Evolutionary conservation across 805 yeast genomes (phyloP).

Genomic region (Monosporozyma unispora): DNA sequence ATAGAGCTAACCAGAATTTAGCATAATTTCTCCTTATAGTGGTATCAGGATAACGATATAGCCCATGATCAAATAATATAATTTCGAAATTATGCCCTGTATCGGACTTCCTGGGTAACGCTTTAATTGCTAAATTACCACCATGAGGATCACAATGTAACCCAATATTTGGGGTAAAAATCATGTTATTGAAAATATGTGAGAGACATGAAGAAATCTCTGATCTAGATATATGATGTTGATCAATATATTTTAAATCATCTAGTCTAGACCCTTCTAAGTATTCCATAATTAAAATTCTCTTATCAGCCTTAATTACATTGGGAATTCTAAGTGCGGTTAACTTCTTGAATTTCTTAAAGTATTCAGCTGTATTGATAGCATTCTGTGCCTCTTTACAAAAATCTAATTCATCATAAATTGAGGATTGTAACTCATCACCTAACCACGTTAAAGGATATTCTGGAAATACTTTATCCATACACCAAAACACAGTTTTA

Average conservation of each 20-base stretch:
- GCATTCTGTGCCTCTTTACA: slow-evolving; percentile 81
- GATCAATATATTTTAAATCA: slow-evolving; percentile 53
- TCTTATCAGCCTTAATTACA: slow-evolving; percentile 51
- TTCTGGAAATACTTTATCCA: slow-evolving; percentile 80
- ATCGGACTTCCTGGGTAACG: slow-evolving; percentile 8
- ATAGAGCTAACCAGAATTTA: slow-evolving; percentile 81
- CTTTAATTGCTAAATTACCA: slow-evolving; percentile 82
- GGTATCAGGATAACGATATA: slow-evolving; percentile 76
- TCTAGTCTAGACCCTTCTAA: slow-evolving; percentile 78
- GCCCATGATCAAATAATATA: slow-evolving; percentile 87
- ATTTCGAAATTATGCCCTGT: slow-evolving; percentile 77
- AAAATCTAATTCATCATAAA: slow-evolving; percentile 86
- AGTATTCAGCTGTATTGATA: slow-evolving; percentile 55
- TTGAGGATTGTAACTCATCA: slow-evolving; percentile 80
- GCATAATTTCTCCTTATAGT: slow-evolving; percentile 76
- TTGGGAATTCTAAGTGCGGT: slow-evolving; percentile 80
- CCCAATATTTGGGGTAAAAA: slow-evolving; percentile 84
- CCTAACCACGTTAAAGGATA: slow-evolving; percentile 94
- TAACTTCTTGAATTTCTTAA: slow-evolving; percentile 39
- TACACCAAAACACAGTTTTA: slow-evolving; percentile 58
- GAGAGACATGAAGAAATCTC: slow-evolving; percentile 80
- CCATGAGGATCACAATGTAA: slow-evolving; percentile 98
- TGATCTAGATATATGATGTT: slow-evolving; percentile 56
- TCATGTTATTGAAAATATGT: slow-evolving; percentile 90
- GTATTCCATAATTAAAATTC: slow-evolving; percentile 83